Evolutionary conservation across 2,329 filamentous ascomycete genomes (phyloP), one percentile per base, ranked within the genome.

Genomic region (Phaeoacremonium minimum): DNA sequence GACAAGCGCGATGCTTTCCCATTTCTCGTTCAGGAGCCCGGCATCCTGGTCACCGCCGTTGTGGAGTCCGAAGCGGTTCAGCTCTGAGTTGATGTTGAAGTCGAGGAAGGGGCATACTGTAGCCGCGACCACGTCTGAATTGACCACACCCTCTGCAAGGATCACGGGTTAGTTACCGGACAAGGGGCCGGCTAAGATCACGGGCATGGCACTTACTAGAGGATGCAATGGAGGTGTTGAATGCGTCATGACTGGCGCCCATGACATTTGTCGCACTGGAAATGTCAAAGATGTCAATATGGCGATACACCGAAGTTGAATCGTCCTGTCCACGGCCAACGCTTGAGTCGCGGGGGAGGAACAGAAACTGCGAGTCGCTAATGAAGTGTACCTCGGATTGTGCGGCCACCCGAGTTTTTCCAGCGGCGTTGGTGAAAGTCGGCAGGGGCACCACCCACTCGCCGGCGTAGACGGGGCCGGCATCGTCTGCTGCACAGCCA

Each of bases 11-110:
- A 88, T 58, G 15, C 74, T 77, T 63, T 89, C 84, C 84, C 84
- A 88, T 53, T 88, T 88, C 66, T 88, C 83, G 48, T 87, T 87
- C 53, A 88, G 52, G 22, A 87, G 57, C 1, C 56, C 60, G 1
- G 59, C 49, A 49, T 84, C 73, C 46, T 81, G 71, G 0, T 57
- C 61, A 0, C 80, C 83, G 4, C 83, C 83, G 47, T 87, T 87
- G 48, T 83, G 80, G 4, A 85, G 57, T 0, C 77, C 75, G 45
- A 87, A 87, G 15, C 75, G 72, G 28, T 67, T 71, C 15, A 88
- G 65, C 58, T 87, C 71, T 2, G 61, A 50, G 45, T 84, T 80
- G 41, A 80, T 64, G 52, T 87, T 88, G 55, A 75, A 82, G 49
- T 86, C 77, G 19, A 87, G 51, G 61, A 81, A 87, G 0, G 71